Percentiles rank a stretch among this genome's conserved stretches.
Conservation (phyloP, 805 yeast species). For the Lachancea sp. region DNA sequence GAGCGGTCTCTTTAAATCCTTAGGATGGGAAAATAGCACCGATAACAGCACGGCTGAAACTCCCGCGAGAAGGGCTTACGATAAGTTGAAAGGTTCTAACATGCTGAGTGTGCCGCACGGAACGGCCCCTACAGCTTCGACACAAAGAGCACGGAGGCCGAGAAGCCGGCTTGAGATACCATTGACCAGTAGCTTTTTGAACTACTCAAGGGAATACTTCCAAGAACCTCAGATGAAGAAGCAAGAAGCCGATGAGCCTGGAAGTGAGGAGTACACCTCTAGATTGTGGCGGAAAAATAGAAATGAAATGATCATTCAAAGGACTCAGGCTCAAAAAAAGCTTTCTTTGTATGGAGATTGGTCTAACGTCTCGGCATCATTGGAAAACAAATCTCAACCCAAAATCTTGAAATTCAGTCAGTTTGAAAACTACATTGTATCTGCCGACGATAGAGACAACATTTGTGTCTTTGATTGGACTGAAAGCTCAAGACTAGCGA, state of each 20-base stretch:
- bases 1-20: slow-evolving; percentile 25
- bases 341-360: slow-evolving; percentile 80
- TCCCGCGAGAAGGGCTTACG: slow-evolving; percentile 20
- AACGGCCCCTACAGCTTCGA: slow-evolving; percentile 46
- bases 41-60: background rate
- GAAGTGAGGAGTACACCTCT: slow-evolving; percentile 75
- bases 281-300: slow-evolving; percentile 85
- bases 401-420: slow-evolving; percentile 76
- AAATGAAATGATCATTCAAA: slow-evolving; percentile 78
- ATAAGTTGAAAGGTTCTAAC: slow-evolving; percentile 19
- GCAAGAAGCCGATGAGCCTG: slow-evolving; percentile 83
- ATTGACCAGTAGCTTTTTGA: slow-evolving; percentile 56
- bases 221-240: slow-evolving; percentile 93
- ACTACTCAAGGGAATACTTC: slow-evolving; percentile 79
- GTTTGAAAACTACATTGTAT: slow-evolving; percentile 76
- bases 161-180: slow-evolving; percentile 38
- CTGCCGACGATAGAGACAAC: slow-evolving; percentile 78
- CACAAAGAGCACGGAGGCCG: slow-evolving; percentile 45
- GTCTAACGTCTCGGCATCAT: slow-evolving; percentile 52
- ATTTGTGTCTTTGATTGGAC: slow-evolving; percentile 89
- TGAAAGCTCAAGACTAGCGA: slow-evolving; percentile 46
- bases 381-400: slow-evolving; percentile 77
- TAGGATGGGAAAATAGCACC: slow-evolving; percentile 15
- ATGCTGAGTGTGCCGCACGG: slow-evolving; percentile 33
- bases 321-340: slow-evolving; percentile 85